Base-by-base conservation (phyloP, 106 monocot genomes). In the Iris macrosiphon region DNA sequence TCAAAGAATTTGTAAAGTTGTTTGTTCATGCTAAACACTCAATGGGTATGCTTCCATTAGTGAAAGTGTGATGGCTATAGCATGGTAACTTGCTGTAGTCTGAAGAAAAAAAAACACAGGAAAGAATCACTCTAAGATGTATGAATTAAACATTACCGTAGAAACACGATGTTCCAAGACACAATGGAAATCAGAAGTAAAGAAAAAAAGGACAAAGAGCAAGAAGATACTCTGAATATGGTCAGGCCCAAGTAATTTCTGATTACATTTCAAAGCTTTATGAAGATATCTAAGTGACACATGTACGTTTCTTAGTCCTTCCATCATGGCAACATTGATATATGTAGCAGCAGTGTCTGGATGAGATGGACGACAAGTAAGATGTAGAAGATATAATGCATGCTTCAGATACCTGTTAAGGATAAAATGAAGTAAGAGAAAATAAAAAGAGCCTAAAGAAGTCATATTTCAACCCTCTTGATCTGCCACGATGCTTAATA, bases 261-360 rank as follows among this genome's bases (percentile, higher is more conserved):
- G 90, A 67, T 98, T 98, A 78, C 96, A 98, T 62, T 98, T 98
- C 39, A 98, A 70, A 31, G 96, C 96, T 65, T 98, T 91, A 51
- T 98, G 96, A 46, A 98, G 83, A 59, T 98, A 98, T 69, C 96
- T 77, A 25, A 98, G 70, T 64, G 96, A 90, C 5, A 98, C 68
- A 80, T 98, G 90, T 15, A 98, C 90, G 81, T 98, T 98, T 61
- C 96, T 91, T 33, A 98, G 75, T 40, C 96, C 96, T 81, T 98
- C 96, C 96, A 98, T 98, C 96, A 98, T 98, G 17, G 96, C 96
- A 41, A 98, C 91, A 75, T 98, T 98, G 45, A 98, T 91, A 60
- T 98, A 98, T 50, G 96, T 98, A 20, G 96, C 96, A 61, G 96
- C 96, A 45, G 96, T 98, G 73, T 98, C 91, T 47, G 96, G 96